Evolutionary conservation across 768 basidiomycete genomes (phyloP).

Genomic region (Cystofilobasidium ferigula): DNA sequence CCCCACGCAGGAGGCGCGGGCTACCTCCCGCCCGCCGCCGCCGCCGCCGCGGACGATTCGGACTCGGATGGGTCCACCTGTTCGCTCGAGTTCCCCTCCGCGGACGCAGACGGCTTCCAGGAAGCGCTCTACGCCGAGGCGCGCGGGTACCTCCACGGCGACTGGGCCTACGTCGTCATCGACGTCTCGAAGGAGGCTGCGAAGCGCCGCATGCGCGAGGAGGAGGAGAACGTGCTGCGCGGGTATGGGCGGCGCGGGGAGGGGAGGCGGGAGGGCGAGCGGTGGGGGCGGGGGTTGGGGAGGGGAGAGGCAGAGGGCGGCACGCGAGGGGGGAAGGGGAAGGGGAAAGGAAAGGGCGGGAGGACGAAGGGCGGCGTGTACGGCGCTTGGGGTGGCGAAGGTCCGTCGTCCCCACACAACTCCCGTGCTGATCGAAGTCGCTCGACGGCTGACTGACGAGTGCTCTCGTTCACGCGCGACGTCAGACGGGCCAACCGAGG

Average conservation of each 20-base stretch:
- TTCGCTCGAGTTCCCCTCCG: conserved; percentile 11
- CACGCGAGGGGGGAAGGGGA: conserved; percentile 31
- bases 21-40: conserved; percentile 41
- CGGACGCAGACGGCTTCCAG: conserved; percentile 27
- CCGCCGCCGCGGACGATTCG: conserved; percentile 60
- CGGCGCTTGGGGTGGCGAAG: conserved; percentile 11
- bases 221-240: conserved; percentile 71
- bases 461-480: too few relatives aligned
- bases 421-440: too few relatives aligned
- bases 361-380: neutral
- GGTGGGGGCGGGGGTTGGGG: conserved; percentile 19
- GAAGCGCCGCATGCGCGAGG: conserved; percentile 57
- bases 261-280: conserved; percentile 32
- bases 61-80: conserved; percentile 44
- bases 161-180: conserved; percentile 42
- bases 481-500: too few relatives aligned
- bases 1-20: conserved; percentile 38
- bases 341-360: conserved; percentile 51
- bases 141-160: conserved; percentile 70
- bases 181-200: conserved; percentile 41
- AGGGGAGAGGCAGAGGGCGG: conserved; percentile 16
- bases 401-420: neutral
- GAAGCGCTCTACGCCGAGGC: conserved; percentile 68
- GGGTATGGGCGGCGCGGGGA: conserved; percentile 48
- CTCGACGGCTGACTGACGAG: too few relatives aligned